These are phyloP conservation scores for Lipomyces chichibuensis DNA, from an alignment of 805 yeast genomes.

Conservation along the genomic window DNA sequence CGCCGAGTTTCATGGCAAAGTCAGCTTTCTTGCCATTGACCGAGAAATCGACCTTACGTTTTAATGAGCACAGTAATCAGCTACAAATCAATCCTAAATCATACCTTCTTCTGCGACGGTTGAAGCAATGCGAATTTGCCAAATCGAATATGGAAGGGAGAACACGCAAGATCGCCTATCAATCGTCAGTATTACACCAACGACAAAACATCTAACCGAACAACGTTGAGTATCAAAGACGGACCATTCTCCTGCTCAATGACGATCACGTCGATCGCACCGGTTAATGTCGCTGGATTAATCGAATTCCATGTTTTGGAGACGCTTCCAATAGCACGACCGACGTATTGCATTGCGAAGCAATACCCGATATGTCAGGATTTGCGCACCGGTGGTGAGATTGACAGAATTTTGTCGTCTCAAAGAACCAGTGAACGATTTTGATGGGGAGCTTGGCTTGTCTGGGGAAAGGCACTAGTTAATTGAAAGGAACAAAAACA, in stretches of 20 bases:
- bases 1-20: slow-evolving; percentile 94
- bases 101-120: slow-evolving; percentile 84
- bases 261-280: slow-evolving; percentile 96
- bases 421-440: background rate
- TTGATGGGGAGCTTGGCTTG: background rate
- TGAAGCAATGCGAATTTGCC: slow-evolving; percentile 90
- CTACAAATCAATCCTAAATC: background rate
- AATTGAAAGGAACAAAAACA: background rate
- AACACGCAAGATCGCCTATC: slow-evolving; percentile 69
- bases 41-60: slow-evolving; percentile 65
- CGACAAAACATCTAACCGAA: background rate
- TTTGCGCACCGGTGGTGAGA: background rate
- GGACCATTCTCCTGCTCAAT: slow-evolving; percentile 81
- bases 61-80: background rate
- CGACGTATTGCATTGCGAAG: slow-evolving; percentile 85
- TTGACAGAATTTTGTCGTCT: background rate
- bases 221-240: slow-evolving; percentile 14
- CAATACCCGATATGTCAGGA: background rate
- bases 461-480: background rate
- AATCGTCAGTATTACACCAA: background rate
- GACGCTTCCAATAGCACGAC: slow-evolving; percentile 90
- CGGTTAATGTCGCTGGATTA: slow-evolving; percentile 93
- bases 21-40: slow-evolving; percentile 82
- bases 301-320: slow-evolving; percentile 97
- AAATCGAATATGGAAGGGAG: slow-evolving; percentile 95